phyloP scores from a whole-genome alignment of 164 flowering plant genomes.

The Nelumbo lutea region DNA sequence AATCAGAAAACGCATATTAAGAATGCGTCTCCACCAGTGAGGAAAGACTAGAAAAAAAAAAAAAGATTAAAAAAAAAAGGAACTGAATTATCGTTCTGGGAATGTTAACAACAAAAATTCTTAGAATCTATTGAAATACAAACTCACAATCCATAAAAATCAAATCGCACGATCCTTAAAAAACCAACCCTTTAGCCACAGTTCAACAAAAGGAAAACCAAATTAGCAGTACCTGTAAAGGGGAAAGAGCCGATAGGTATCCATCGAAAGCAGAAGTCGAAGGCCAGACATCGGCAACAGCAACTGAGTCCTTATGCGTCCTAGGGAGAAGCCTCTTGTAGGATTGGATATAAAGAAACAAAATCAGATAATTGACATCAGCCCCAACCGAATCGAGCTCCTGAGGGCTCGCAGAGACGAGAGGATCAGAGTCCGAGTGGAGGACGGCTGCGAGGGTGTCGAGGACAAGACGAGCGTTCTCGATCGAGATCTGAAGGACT shows the following conservation, averaged over 20 bases:
- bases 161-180: not conserved
- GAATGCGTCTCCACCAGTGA: not conserved
- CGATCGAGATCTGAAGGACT: conserved; percentile 67
- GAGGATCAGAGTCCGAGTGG: conserved; percentile 49
- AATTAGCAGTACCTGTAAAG: conserved; percentile 62
- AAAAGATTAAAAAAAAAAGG: not conserved
- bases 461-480: conserved; percentile 66
- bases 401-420: conserved; percentile 29
- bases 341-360: conserved; percentile 80
- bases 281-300: conserved; percentile 97
- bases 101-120: not conserved
- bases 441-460: conserved; percentile 75
- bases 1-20: no score
- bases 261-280: conserved; percentile 96
- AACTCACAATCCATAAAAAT: not conserved
- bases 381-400: conserved; percentile 53
- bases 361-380: conserved; percentile 64
- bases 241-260: conserved; percentile 81
- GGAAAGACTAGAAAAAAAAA: not conserved
- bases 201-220: not conserved
- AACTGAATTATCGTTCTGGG: not conserved
- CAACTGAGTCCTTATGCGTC: conserved; percentile 83
- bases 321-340: conserved; percentile 81
- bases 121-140: no score
- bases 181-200: not conserved